Conservation (phyloP, 371 early-diverging fungal species). For the Mucor saturninus region DNA sequence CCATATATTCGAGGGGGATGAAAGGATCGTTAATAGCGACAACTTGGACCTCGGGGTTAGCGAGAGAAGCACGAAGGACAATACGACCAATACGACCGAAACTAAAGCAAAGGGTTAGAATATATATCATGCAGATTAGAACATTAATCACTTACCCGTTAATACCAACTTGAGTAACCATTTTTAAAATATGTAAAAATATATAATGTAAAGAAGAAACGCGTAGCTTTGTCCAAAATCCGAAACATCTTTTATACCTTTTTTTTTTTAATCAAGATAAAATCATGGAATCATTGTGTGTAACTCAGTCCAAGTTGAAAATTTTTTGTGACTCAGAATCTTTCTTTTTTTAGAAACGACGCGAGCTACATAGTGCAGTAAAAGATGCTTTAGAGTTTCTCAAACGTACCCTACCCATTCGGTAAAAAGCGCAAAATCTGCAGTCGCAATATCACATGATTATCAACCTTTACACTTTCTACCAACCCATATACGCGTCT, state of each 20-base stretch:
- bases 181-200: conserved; percentile 18
- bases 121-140: conserved; percentile 23
- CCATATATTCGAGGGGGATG: conserved; percentile 96
- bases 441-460: not conserved
- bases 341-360: not conserved
- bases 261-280: conserved; percentile 27
- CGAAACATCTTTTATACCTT: conserved; percentile 19
- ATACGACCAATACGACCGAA: conserved; percentile 99
- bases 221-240: conserved; percentile 9
- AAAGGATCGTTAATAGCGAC: conserved; percentile 99
- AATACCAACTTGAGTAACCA: conserved; percentile 40
- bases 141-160: conserved; percentile 30
- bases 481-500: not conserved
- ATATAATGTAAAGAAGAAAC: conserved; percentile 13
- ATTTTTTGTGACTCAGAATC: conserved; percentile 8
- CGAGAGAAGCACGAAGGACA: conserved; percentile 91
- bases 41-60: conserved; percentile 79
- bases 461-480: not conserved
- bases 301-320: not conserved
- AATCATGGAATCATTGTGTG: conserved; percentile 12
- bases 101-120: conserved; percentile 42
- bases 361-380: not conserved
- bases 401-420: conserved; percentile 10
- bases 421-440: not conserved
- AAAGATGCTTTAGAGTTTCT: not conserved